These are phyloP conservation scores for Colletotrichum graminicola DNA, from an alignment of 2,329 filamentous ascomycete species.

Conservation along the genomic window DNA sequence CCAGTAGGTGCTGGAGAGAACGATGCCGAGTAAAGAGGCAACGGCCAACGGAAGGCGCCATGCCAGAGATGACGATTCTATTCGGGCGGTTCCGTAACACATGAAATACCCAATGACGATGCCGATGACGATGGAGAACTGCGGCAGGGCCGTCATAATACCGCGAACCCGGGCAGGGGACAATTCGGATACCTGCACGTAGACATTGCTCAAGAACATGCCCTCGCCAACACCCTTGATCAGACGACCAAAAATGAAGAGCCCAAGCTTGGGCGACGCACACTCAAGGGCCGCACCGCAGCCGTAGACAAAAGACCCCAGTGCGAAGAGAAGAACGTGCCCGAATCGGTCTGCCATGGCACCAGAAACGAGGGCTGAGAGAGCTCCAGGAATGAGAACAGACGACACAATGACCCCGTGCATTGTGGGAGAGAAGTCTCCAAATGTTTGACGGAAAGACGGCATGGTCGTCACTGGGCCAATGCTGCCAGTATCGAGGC, in stretches of 20 bases:
- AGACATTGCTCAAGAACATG: conserved; percentile 65
- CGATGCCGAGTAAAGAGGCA: conserved; percentile 52
- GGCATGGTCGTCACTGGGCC: conserved; percentile 71
- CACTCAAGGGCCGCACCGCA: conserved; percentile 62
- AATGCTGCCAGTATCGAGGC: conserved; percentile 63
- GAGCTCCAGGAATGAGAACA: conserved; percentile 69
- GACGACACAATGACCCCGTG: conserved; percentile 72
- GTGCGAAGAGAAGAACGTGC: conserved; percentile 62
- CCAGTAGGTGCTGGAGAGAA: conserved; percentile 47
- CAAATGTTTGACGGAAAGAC: conserved; percentile 63
- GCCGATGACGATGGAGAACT: conserved; percentile 65
- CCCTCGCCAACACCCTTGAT: conserved; percentile 70
- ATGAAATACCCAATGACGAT: conserved; percentile 70
- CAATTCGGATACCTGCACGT: conserved; percentile 70
- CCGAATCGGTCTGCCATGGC: conserved; percentile 67
- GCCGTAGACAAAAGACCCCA: conserved; percentile 64
- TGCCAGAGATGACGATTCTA: conserved; percentile 59
- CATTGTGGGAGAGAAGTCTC: conserved; percentile 64
- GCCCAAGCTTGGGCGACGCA: conserved; percentile 53
- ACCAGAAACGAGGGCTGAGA: conserved; percentile 70
- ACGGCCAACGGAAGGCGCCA: conserved; percentile 68
- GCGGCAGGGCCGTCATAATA: conserved; percentile 63
- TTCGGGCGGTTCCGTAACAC: conserved; percentile 66
- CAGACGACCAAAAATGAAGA: conserved; percentile 68
- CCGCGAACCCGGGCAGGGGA: conserved; percentile 65